Base-by-base conservation (phyloP, 2,329 filamentous ascomycete genomes). In the Xylaria arbuscula region DNA sequence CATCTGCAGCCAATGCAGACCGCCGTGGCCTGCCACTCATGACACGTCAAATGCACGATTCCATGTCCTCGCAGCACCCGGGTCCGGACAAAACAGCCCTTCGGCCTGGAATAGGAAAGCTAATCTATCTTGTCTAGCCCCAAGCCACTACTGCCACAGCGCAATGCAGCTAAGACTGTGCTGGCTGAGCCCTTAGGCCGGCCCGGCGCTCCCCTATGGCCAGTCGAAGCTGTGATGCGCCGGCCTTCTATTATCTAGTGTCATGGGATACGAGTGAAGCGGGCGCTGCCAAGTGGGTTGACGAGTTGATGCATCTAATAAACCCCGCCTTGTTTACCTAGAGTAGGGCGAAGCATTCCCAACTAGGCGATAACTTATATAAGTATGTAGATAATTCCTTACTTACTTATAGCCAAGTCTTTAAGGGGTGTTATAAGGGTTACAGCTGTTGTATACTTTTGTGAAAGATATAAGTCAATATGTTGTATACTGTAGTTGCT, bases 1-100 rank as follows among this genome's bases (percentile, higher is more conserved):
- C 50, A 15, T 45, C 15, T 45, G 40, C 13, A 17, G 15, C 17
- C 40, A 45, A 45, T 15, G 13, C 15, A 48, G 40, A 36, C 38
- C 36, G 36, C 36, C 45, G 38, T 34, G 10, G 38, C 17, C 51
- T 47, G 36, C 22, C 34, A 24, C 54, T 48, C 62, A 42, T 68
- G 66, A 68, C 62, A 65, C 53, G 62, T 68, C 62, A 42, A 42
- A 34, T 61, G 56, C 19, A 28, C 2, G 6, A 22, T 48, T n/a
- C 19, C 15, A 61, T 42, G 24, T 28, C 47, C 22, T 45, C 40
- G 13, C 40, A 45, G 15, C 7, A 17, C 38, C 42, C 38, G 24
- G 55, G 38, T 36, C 55, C 15, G 17, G n/a, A 17, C 40, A 10
- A 19, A 45, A 45, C 22, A 57, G 28, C 24, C 53, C n/a, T 24